Evolutionary conservation across 2,329 filamentous ascomycete species (phyloP).

Genomic region (Xylariaceae sp.): DNA sequence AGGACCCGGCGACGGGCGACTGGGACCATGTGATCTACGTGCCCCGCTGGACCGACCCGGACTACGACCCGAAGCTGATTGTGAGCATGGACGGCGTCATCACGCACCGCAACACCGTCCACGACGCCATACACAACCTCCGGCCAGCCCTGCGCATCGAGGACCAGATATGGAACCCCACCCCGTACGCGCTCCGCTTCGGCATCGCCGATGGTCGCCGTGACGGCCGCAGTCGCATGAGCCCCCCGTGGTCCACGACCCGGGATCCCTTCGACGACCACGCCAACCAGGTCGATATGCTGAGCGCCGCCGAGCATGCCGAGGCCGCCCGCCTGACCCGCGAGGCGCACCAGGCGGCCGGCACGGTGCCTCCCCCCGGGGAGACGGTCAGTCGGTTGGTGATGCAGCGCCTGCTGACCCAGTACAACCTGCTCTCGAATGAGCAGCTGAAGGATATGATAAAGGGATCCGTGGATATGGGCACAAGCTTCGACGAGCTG

Average conservation of each 20-base stretch:
- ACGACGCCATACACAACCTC: conserved; percentile 9
- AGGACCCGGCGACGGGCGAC: conserved; percentile 7
- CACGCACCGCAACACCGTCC: background rate
- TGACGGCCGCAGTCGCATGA: conserved; percentile 27
- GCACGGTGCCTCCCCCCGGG: background rate
- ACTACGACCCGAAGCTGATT: conserved; percentile 9
- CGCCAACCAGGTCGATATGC: conserved; percentile 15
- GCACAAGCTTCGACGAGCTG: conserved; percentile 17
- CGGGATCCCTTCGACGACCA: conserved; percentile 20
- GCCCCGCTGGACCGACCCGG: conserved; percentile 24
- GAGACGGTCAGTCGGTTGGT: conserved; percentile 16
- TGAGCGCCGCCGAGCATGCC: conserved; percentile 9
- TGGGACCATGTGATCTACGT: conserved; percentile 20
- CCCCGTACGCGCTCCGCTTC: conserved; percentile 23
- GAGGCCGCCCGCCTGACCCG: conserved; percentile 3
- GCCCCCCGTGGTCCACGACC: conserved; percentile 20
- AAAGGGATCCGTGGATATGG: background rate
- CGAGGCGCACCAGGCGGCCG: background rate
- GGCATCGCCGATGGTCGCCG: conserved; percentile 23
- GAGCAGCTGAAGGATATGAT: conserved; percentile 10
- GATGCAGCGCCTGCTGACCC: conserved; percentile 13
- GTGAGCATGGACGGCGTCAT: background rate
- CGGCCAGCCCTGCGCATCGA: conserved; percentile 21
- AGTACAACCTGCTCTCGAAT: conserved; percentile 7
- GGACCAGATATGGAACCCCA: conserved; percentile 20